These are phyloP conservation scores for Hypoxylon perforatum DNA, from an alignment of 495 filamentous ascomycete genomes.

Conservation along the genomic window DNA sequence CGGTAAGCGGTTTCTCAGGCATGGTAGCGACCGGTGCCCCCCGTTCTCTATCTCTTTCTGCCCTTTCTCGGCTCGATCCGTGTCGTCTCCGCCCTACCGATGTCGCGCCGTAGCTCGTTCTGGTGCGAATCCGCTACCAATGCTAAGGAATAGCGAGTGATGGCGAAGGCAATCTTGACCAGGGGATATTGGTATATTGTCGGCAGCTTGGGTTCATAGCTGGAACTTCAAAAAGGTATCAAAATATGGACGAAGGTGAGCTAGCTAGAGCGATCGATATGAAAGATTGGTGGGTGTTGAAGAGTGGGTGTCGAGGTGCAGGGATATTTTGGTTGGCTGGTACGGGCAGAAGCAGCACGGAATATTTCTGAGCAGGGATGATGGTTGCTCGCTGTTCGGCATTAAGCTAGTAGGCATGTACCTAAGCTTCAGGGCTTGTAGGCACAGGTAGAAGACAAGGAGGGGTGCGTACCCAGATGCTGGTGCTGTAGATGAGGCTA, in stretches of 20 bases:
- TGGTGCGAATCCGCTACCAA: conserved; percentile 12
- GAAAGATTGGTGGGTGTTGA: conserved; percentile 15
- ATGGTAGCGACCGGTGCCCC: conserved; percentile 59
- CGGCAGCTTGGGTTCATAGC: conserved; percentile 18
- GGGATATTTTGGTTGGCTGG: conserved; percentile 12
- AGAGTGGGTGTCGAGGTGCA: conserved; percentile 4
- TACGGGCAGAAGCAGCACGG: conserved; percentile 7
- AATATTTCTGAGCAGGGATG: conserved; percentile 15
- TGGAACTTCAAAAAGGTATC: conserved; percentile 6
- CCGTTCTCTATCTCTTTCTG: neutral
- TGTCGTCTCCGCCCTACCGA: neutral
- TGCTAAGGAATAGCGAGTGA: conserved; percentile 3
- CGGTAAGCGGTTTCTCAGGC: conserved; percentile 87
- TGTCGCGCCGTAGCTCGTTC: neutral
- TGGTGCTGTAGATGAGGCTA: neutral
- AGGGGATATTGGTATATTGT: conserved; percentile 5
- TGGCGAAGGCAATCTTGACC: neutral
- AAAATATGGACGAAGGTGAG: conserved; percentile 1
- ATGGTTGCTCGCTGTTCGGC: conserved; percentile 26
- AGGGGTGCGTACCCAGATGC: too few species aligned
- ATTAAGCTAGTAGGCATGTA: conserved; percentile 4
- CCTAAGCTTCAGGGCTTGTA: too few species aligned
- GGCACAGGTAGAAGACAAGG: neutral
- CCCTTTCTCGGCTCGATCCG: conserved; percentile 5
- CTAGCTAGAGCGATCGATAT: conserved; percentile 1